Base-by-base conservation (phyloP, 2,329 filamentous ascomycete genomes). In the Colletotrichum navitas region DNA sequence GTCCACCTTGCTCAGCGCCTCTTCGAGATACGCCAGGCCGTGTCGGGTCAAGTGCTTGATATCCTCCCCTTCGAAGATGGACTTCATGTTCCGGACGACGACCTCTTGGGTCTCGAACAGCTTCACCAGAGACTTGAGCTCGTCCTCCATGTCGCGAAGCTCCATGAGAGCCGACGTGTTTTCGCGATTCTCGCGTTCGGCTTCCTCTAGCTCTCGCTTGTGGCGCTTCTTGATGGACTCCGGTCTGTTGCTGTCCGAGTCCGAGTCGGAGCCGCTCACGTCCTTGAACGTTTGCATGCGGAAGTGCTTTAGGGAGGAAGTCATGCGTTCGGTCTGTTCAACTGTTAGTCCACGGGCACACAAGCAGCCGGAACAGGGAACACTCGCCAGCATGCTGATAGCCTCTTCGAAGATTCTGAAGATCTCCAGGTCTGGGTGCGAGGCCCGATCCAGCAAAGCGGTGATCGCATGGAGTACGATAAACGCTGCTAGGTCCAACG, bases 351-450 rank as follows among this genome's bases (percentile, higher is more conserved):
- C 4, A 6, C 29, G 63, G 10, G 12, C 8, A 11, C 26, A 2
- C 11, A 16, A n/a, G 3, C 2, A 26, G 1, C 12, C 11, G 29
- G 45, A 12, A 3, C 18, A 0, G 8, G 39, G 26, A 16, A 5
- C 0, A 69, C 81, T 56, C 77, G 90, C 89, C 73, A 91, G 76
- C 29, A 91, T 87, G 16, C 89, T 90, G 41, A 92, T 89, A 6
- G 89, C 90, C 72, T 92, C 90, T 74, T 91, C 89, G 58, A 92
- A 91, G 1, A 92, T 89, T 2, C 89, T 85, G 69, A 91, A 90
- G 0, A 91, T 83, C 70, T 92, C 88, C 0, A 92, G 80, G 58
- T 91, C 88, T 0, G 86, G 87, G 74, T 91, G 88, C 0, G 88
- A 86, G 0, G 88, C 85, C 34, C 87, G 82, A 34, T 91, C 89